Base-by-base conservation (phyloP, 2,329 filamentous ascomycete species). In the Calycina herbarum region DNA sequence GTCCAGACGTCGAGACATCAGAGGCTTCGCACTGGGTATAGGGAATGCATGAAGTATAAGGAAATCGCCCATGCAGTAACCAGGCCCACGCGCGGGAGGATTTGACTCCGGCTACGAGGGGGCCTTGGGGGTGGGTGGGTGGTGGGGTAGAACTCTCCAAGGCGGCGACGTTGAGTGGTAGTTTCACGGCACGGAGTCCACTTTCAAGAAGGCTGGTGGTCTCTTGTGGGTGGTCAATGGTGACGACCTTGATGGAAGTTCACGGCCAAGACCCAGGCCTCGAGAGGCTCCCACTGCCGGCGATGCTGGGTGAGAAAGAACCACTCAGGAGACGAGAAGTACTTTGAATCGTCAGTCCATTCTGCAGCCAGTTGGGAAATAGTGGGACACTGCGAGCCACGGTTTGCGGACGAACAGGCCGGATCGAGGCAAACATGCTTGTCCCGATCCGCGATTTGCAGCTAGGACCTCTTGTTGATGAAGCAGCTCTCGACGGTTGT, bases 11-110 rank as follows among this genome's bases (percentile, higher is more conserved):
- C 65, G 66, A 71, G 69, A 70, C 66, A 67, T 59, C 38, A 66
- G 48, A 54, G 68, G 63, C 66, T 51, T 68, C 63, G 66, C 62
- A 64, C 62, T 65, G 62, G 48, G 60, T 71, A 65, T 67, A 68
- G 73, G 64, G 72, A 71, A 64, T 67, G 72, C 70, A 75, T 75
- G 71, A 74, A 71, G 72, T 75, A 76, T 74, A 75, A 74, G 70
- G 71, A 62, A 73, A 59, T 63, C 63, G 58, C 64, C 69, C 69
- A 70, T 68, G 70, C 66, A 67, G 60, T 57, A 60, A 66, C 67
- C 69, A 72, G 72, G 70, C 67, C 72, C 68, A 68, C 64, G 68
- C 68, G 70, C 72, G 73, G 72, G 66, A 68, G 63, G 57, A 67
- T 54, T 63, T 58, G 61, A 69, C 65, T 66, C 71, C 69, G 69